Conservation (phyloP, 1,139 yeast genomes). For the Candida pseudoviswanathii region DNA sequence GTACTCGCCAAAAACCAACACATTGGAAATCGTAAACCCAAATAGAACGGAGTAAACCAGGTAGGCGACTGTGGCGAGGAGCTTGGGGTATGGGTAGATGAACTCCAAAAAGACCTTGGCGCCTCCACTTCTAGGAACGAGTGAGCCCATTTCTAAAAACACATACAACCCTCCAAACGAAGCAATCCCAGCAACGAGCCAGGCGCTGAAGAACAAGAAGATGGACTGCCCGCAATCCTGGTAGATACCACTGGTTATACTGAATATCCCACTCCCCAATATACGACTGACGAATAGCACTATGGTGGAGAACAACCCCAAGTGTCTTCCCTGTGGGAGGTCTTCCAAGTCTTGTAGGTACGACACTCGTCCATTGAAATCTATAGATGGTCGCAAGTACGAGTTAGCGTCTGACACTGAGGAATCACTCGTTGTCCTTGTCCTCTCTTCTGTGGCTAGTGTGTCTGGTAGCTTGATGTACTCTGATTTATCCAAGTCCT, state of each 20-base stretch:
- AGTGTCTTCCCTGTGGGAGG: constrained; percentile 73
- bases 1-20: constrained; percentile 74
- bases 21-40: constrained; percentile 66
- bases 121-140: constrained; percentile 76
- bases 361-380: constrained; percentile 13
- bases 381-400: constrained; percentile 7
- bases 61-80: constrained; percentile 61
- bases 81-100: constrained; percentile 59
- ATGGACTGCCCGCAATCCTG: constrained; percentile 71
- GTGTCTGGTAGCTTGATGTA: constrained; percentile 12
- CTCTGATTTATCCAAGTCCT: constrained; percentile 15
- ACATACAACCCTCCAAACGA: constrained; percentile 69
- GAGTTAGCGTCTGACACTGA: constrained; percentile 6
- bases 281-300: constrained; percentile 66
- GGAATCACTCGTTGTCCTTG: not conserved
- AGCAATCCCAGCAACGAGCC: constrained; percentile 61
- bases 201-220: constrained; percentile 56
- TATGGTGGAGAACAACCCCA: constrained; percentile 67
- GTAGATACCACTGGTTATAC: constrained; percentile 67
- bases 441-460: not conserved
- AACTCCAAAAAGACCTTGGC: constrained; percentile 69
- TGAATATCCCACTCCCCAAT: constrained; percentile 78
- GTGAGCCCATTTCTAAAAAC: constrained; percentile 67
- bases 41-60: constrained; percentile 59
- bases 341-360: constrained; percentile 45